Base-by-base conservation (phyloP, 345 rosid genomes). In the Brassica incana region DNA sequence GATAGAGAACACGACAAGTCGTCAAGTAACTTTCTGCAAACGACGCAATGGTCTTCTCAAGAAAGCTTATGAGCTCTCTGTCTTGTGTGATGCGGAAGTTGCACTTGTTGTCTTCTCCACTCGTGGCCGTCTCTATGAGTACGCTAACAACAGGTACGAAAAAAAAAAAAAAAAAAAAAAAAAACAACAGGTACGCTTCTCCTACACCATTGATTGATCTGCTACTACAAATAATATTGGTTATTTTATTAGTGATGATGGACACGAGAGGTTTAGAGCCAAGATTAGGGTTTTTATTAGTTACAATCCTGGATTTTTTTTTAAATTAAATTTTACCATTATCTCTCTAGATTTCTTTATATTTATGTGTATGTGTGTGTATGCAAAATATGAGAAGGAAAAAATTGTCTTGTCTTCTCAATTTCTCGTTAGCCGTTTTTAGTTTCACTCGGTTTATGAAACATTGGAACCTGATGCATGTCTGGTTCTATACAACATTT, bases 1-100 rank as follows among this genome's bases (percentile, higher is more conserved):
- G 77, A 90, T 92, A 73, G 97, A 90, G 78, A 92, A 87, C 88
- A 82, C 96, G 1, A 89, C 97, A 1, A 92, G 87, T 73, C 84
- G 97, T 59, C 97, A 90, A 75, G 97, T 92, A 67, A 92, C 97
- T 60, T 92, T 92, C 86, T 92, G 97, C 63, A 90, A 92, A 81
- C 82, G 95, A 65, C 83, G 97, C 23, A 90, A 92, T 77, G 97
- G 97, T 36, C 80, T 92, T 85, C 90, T 92, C 70, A 92, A 92
- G 88, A 92, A 92, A 78, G 97, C 95, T 72, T 92, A 90, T 72
- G 95, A 92, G 74, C 78, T 92, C 67, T 92, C 97, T 74, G 95
- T 90, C 32, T 83, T 92, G 54, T 90, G 95, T 74, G 97, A 92
- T 74, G 95, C 95, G 11, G 95, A 92, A 72, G 90, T 92, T 32